A percentile compares a stretch with the other conserved stretches of the same genome.
These are phyloP conservation scores for Pleurotus pulmonarius DNA, from an alignment of 768 basidiomycete genomes.

Conservation along the genomic window DNA sequence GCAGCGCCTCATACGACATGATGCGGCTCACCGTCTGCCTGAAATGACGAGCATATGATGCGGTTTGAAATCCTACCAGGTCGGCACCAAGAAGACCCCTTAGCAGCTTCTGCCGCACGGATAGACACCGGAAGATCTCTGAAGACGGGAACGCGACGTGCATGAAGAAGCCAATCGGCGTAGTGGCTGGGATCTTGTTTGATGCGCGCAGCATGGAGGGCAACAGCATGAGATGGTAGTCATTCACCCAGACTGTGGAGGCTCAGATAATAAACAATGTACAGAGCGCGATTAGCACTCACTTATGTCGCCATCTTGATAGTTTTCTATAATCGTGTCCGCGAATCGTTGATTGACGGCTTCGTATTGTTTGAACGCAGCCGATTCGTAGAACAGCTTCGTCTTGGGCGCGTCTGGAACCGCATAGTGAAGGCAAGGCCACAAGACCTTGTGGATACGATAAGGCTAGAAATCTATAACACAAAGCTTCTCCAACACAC, in stretches of 20 bases:
- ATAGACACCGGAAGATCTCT: constrained; percentile 92
- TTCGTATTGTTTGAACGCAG: constrained; percentile 80
- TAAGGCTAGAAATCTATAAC: constrained; percentile 21
- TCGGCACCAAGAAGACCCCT: constrained; percentile 91
- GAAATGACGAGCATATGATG: constrained; percentile 81
- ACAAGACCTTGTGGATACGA: constrained; percentile 48
- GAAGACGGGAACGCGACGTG: constrained; percentile 95
- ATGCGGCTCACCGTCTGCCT: constrained; percentile 82
- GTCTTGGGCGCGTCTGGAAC: constrained; percentile 87
- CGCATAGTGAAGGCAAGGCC: constrained; percentile 86
- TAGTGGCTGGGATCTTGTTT: constrained; percentile 47
- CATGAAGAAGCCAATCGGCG: constrained; percentile 90
- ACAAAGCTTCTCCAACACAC: constrained; percentile 29
- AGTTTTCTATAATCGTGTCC: constrained; percentile 72
- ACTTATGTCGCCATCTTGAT: constrained; percentile 87
- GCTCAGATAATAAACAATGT: neutral
- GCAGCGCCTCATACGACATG: constrained; percentile 73
- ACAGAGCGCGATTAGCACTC: constrained; percentile 10
- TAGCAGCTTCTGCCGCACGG: constrained; percentile 72
- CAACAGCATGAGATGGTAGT: constrained; percentile 95
- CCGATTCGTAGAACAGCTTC: constrained; percentile 76
- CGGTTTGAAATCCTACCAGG: constrained; percentile 90
- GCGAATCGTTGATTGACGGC: constrained; percentile 91
- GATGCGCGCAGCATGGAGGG: constrained; percentile 78
- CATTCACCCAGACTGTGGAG: constrained; percentile 73